These are phyloP conservation scores for Lanzia echinophila DNA, from an alignment of 2,329 filamentous ascomycete species.

Conservation along the genomic window DNA sequence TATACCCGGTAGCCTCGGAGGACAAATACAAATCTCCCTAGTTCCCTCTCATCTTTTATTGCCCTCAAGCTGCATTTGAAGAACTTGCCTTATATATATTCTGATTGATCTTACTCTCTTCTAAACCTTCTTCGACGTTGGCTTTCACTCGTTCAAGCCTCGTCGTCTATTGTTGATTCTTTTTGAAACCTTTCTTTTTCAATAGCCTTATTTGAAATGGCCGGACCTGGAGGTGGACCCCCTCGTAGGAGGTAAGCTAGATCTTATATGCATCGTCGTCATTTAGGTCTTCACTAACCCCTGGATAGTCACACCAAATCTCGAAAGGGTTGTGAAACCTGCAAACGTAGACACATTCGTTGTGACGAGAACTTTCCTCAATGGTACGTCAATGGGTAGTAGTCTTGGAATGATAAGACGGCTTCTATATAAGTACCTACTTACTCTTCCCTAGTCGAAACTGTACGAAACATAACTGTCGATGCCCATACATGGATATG, in stretches of 20 bases:
- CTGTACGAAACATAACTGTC: slow-evolving; percentile 97
- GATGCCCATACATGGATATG: slow-evolving; percentile 94
- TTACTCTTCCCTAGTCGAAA: slow-evolving; percentile 63
- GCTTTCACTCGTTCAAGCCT: slow-evolving; percentile 33
- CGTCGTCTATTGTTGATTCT: slow-evolving; percentile 28
- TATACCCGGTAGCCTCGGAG: slow-evolving; percentile 25
- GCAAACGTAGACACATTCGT: slow-evolving; percentile 93
- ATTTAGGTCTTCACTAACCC: slow-evolving; percentile 15
- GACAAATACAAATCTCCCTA: slow-evolving; percentile 11
- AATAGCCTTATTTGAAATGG: slow-evolving; percentile 52
- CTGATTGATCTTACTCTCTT: slow-evolving; percentile 11
- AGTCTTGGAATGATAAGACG: not conserved
- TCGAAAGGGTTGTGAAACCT: slow-evolving; percentile 95
- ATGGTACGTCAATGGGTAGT: slow-evolving; percentile 55
- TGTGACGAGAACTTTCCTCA: slow-evolving; percentile 98
- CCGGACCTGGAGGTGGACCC: slow-evolving; percentile 89
- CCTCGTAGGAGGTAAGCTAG: slow-evolving; percentile 58
- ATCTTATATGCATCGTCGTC: not conserved
- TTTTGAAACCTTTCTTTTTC: slow-evolving; percentile 19
- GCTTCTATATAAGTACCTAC: not conserved
- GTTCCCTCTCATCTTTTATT: slow-evolving; percentile 17
- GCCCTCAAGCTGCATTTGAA: not conserved
- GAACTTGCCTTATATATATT: slow-evolving; percentile 8
- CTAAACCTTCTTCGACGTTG: slow-evolving; percentile 22
- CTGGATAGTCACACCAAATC: slow-evolving; percentile 87